phyloP scores from a whole-genome alignment of 208 protist genomes.

The Leishmania aethiopica region DNA sequence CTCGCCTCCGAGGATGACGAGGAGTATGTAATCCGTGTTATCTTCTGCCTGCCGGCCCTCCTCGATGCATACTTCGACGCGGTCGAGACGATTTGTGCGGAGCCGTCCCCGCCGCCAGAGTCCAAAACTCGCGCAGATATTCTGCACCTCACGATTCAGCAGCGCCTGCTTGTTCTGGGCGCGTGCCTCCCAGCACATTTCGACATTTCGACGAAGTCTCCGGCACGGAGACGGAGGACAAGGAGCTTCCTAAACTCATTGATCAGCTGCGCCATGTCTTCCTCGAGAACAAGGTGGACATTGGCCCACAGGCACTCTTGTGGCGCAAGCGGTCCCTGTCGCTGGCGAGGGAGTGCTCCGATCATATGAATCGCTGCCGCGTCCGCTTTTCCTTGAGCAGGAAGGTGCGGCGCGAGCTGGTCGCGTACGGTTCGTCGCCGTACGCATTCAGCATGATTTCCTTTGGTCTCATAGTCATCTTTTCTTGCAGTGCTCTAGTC shows the following conservation, averaged over 20 bases:
- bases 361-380: conserved; percentile 55
- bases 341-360: conserved; percentile 71
- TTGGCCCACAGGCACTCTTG: conserved; percentile 68
- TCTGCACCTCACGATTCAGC: conserved; percentile 68
- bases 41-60: conserved; percentile 57
- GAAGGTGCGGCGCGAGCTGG: conserved; percentile 46
- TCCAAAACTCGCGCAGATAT: conserved; percentile 45
- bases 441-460: conserved; percentile 51
- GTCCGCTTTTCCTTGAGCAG: conserved; percentile 63
- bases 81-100: conserved; percentile 67
- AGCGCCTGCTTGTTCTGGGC: conserved; percentile 51
- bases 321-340: conserved; percentile 77
- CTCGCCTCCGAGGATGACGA: conserved; percentile 89
- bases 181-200: conserved; percentile 49
- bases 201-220: conserved; percentile 30
- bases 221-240: conserved; percentile 32
- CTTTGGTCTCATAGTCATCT: conserved; percentile 55
- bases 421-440: conserved; percentile 45
- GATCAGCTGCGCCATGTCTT: conserved; percentile 72
- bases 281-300: conserved; percentile 65
- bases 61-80: conserved; percentile 73
- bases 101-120: conserved; percentile 42
- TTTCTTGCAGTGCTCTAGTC: conserved; percentile 46
- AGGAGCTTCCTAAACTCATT: conserved; percentile 72
- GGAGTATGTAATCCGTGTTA: conserved; percentile 70